These are phyloP conservation scores for Elaeis oleifera DNA, from an alignment of 202 grass and related monocot species.

Conservation along the genomic window DNA sequence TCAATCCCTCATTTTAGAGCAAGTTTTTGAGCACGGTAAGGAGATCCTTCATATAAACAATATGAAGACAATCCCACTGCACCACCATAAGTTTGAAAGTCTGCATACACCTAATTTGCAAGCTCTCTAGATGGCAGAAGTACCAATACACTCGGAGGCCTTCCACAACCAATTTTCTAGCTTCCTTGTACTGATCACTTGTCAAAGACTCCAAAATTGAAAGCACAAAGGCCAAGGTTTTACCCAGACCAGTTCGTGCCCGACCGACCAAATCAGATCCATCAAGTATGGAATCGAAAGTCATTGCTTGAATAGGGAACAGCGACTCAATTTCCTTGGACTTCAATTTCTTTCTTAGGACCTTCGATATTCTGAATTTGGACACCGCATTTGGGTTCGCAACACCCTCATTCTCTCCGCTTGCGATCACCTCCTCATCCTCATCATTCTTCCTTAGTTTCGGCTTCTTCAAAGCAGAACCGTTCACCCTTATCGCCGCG, in stretches of 20 bases:
- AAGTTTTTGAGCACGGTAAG: slow-evolving; percentile 61
- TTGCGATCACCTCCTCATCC: slow-evolving; percentile 20
- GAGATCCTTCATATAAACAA: slow-evolving; percentile 75
- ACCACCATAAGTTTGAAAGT: slow-evolving; percentile 72
- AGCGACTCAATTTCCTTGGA: slow-evolving; percentile 75
- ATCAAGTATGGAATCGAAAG: slow-evolving; percentile 75
- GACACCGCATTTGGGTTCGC: slow-evolving; percentile 55
- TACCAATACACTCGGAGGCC: slow-evolving; percentile 66
- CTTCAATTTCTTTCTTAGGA: slow-evolving; percentile 51
- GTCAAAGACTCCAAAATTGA: slow-evolving; percentile 89
- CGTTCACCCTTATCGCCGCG: background rate
- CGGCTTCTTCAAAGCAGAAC: background rate
- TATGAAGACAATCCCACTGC: slow-evolving; percentile 62
- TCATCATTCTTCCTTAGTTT: slow-evolving; percentile 24
- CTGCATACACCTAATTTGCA: slow-evolving; percentile 77
- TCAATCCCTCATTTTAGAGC: slow-evolving; percentile 60
- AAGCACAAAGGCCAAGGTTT: slow-evolving; percentile 94
- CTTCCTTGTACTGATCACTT: slow-evolving; percentile 54
- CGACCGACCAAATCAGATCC: slow-evolving; percentile 84
- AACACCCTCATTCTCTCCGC: slow-evolving; percentile 43
- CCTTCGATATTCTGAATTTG: slow-evolving; percentile 77
- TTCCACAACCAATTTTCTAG: slow-evolving; percentile 45
- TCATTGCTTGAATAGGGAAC: slow-evolving; percentile 92
- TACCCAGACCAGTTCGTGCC: slow-evolving; percentile 91
- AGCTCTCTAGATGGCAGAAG: slow-evolving; percentile 87